phyloP scores from a whole-genome alignment of 345 rosid genomes.

The Sonneratia caseolaris region DNA sequence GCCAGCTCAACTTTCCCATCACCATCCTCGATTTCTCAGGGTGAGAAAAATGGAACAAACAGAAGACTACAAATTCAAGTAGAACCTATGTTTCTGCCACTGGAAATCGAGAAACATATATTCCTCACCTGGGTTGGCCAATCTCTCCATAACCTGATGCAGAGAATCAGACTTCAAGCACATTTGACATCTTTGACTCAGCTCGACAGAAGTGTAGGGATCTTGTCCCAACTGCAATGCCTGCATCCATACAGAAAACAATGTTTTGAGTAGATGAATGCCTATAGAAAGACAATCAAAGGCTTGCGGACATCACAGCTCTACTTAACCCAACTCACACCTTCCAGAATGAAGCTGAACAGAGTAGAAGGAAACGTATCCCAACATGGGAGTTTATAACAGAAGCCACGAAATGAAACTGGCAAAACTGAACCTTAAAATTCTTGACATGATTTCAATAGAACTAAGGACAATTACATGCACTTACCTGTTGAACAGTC shows the following conservation, averaged over 20 bases:
- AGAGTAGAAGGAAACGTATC: neutral
- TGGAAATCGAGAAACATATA: neutral
- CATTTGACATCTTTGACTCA: conserved; percentile 61
- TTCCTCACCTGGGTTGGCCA: conserved; percentile 49
- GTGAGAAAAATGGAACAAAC: neutral
- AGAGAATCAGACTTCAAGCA: conserved; percentile 59
- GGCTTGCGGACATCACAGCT: neutral
- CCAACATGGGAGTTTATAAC: neutral
- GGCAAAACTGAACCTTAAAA: neutral
- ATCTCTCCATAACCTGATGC: conserved; percentile 60
- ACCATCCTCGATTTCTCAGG: neutral
- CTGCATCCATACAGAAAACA: conserved; percentile 14
- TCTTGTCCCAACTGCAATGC: conserved; percentile 73
- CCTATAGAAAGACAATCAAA: neutral
- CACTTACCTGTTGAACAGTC: conserved; percentile 68
- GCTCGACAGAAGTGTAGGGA: conserved; percentile 32
- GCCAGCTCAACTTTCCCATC: neutral
- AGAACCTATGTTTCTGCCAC: neutral
- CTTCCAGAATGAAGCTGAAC: neutral
- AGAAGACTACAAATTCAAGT: neutral
- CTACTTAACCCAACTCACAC: neutral
- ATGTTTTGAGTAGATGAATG: neutral
- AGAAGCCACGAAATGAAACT: neutral
- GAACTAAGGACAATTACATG: neutral
- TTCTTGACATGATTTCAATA: neutral